These are phyloP conservation scores for Arthroderma sp. DNA, from an alignment of 2,329 filamentous ascomycete species.

Conservation along the genomic window DNA sequence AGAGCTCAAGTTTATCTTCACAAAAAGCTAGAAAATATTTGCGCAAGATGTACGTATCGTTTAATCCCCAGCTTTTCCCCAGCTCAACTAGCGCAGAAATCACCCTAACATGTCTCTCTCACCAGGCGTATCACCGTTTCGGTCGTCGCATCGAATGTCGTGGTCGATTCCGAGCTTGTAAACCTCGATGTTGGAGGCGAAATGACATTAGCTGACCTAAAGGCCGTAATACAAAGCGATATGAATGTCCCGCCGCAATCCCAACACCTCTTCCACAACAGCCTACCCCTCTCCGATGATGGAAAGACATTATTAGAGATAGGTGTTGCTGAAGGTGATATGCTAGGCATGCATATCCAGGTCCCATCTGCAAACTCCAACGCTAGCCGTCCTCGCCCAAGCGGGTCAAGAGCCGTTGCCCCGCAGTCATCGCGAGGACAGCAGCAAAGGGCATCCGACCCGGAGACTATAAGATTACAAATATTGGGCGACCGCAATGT, in stretches of 20 bases:
- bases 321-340: constrained; percentile 73
- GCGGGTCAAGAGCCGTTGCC: constrained; percentile 14
- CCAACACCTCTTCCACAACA: constrained; percentile 85
- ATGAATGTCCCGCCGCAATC: constrained; percentile 55
- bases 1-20: no score
- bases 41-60: no score
- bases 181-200: constrained; percentile 69
- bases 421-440: constrained; percentile 13
- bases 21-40: no score
- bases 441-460: constrained; percentile 38
- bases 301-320: constrained; percentile 69
- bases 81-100: no score
- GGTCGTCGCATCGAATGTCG: constrained; percentile 60
- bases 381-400: neutral
- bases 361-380: constrained; percentile 4
- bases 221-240: constrained; percentile 78
- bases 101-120: neutral
- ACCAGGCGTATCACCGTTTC: constrained; percentile 75
- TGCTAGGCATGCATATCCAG: constrained; percentile 72
- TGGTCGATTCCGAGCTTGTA: constrained; percentile 58
- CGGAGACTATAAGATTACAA: constrained; percentile 70
- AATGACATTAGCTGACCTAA: constrained; percentile 72
- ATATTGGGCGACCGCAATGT: constrained; percentile 65
- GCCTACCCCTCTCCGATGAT: constrained; percentile 63
- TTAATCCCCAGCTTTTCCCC: no score